These are phyloP conservation scores for Pythium insidiosum DNA, from an alignment of 352 stramenopile genomes.

Conservation along the genomic window DNA sequence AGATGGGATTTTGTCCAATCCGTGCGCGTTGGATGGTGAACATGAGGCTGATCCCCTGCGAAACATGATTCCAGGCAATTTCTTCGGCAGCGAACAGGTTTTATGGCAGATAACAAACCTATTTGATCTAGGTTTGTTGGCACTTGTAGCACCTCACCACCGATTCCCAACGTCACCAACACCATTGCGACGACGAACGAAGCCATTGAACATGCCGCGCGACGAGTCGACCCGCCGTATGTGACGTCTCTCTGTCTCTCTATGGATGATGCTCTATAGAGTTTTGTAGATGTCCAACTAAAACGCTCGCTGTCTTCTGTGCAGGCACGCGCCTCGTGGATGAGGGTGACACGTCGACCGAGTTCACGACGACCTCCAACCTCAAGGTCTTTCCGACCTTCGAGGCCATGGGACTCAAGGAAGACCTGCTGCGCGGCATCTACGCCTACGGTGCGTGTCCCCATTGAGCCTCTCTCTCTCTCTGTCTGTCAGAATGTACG, in stretches of 20 bases:
- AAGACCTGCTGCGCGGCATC: constrained; percentile 89
- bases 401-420: constrained; percentile 88
- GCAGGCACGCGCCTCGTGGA: constrained; percentile 54
- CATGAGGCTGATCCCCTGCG: no score
- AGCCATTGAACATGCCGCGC: constrained; percentile 8
- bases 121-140: not conserved
- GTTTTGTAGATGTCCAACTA: no score
- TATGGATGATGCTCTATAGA: no score
- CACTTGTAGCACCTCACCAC: no score
- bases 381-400: constrained; percentile 85
- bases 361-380: constrained; percentile 90
- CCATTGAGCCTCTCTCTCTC: not conserved
- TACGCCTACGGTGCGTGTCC: constrained; percentile 83
- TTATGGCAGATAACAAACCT: constrained; percentile 1
- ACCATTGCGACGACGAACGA: not conserved
- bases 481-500: not conserved
- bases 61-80: no score
- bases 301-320: no score
- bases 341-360: constrained; percentile 64
- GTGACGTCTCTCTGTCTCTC: no score
- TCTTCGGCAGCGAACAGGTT: no score
- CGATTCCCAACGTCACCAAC: no score
- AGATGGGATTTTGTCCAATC: no score
- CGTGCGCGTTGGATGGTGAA: no score
- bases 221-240: constrained; percentile 11